These are phyloP conservation scores for Pythium brassicae DNA, from an alignment of 352 stramenopile genomes.

Conservation along the genomic window DNA sequence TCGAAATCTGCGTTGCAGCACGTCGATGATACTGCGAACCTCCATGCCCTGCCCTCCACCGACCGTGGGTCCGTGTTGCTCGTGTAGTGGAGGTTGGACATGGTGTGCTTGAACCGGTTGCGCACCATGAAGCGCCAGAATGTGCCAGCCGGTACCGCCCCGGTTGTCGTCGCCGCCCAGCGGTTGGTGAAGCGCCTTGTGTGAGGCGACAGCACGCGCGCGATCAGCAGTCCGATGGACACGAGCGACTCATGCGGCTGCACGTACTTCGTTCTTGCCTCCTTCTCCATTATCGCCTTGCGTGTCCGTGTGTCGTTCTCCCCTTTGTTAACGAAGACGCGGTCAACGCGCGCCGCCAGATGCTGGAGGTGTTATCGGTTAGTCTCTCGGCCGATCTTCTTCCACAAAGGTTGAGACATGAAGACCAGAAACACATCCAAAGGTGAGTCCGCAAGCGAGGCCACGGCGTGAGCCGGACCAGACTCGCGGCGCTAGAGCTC, in stretches of 20 bases:
- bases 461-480: too few species aligned
- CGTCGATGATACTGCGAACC: neutral
- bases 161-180: neutral
- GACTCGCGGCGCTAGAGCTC: too few species aligned
- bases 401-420: too few species aligned
- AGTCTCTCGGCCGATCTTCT: too few species aligned
- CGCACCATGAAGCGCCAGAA: neutral
- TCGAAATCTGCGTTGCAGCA: constrained; percentile 1
- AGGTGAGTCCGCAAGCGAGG: too few species aligned
- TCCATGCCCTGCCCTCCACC: neutral
- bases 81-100: constrained; percentile 7
- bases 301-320: too few species aligned
- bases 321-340: too few species aligned
- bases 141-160: neutral
- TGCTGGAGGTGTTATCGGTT: too few species aligned
- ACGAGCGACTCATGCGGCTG: neutral
- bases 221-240: neutral
- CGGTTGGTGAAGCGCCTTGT: neutral
- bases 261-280: too few species aligned
- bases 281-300: too few species aligned
- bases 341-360: too few species aligned
- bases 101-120: neutral
- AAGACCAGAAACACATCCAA: too few species aligned
- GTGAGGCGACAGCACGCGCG: neutral
- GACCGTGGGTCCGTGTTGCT: neutral